phyloP scores from a whole-genome alignment of 1,139 yeast genomes.

The Komagataea norvegica region DNA sequence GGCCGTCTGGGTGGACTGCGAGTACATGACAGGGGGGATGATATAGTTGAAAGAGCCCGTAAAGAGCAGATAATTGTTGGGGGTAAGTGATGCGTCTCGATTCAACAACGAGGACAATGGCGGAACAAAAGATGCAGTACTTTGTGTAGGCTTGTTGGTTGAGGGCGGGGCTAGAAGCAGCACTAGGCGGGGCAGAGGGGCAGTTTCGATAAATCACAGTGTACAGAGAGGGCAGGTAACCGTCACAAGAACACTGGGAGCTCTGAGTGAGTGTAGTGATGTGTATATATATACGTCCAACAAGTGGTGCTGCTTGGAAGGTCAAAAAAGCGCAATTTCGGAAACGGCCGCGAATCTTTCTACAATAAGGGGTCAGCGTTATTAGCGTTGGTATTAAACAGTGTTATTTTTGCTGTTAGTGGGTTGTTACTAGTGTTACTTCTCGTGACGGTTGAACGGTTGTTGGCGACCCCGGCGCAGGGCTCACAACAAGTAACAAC shows the following conservation, averaged over 20 bases:
- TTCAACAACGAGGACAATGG: neutral
- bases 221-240: neutral
- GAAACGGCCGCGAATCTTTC: conserved; percentile 3
- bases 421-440: neutral
- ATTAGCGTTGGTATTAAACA: too few species aligned
- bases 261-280: too few species aligned
- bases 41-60: neutral
- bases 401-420: neutral
- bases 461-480: neutral
- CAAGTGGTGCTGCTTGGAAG: conserved; percentile 1
- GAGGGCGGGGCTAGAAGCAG: too few species aligned
- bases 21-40: conserved; percentile 3
- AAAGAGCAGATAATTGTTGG: too few species aligned
- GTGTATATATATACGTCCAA: neutral
- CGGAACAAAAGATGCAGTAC: too few species aligned
- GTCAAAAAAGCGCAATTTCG: neutral
- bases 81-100: neutral
- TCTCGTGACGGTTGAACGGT: too few species aligned
- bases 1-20: conserved; percentile 3
- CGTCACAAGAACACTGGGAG: neutral
- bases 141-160: too few species aligned
- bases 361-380: too few species aligned
- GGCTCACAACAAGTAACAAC: neutral
- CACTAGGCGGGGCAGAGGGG: too few species aligned
- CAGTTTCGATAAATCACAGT: too few species aligned